These are phyloP conservation scores for Botryotinia narcissicola DNA, from an alignment of 2,329 filamentous ascomycete species.

Conservation along the genomic window DNA sequence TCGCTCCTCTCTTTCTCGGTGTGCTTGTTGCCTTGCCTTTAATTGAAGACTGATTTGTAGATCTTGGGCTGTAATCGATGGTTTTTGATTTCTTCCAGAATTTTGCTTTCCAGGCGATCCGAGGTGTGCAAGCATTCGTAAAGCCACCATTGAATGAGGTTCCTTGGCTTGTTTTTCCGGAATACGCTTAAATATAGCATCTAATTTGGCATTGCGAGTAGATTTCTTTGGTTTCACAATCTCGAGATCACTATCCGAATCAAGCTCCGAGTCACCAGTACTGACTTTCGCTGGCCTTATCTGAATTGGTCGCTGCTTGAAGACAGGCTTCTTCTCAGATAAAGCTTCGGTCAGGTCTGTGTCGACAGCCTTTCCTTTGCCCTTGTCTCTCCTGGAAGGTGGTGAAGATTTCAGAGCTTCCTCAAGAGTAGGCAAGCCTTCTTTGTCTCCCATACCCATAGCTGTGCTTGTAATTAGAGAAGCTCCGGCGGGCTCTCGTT, in stretches of 20 bases:
- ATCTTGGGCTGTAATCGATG: constrained; percentile 65
- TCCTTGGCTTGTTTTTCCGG: constrained; percentile 63
- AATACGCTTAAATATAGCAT: constrained; percentile 67
- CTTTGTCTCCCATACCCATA: constrained; percentile 7
- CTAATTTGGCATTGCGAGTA: constrained; percentile 48
- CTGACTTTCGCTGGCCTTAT: constrained; percentile 43
- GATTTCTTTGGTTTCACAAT: constrained; percentile 38
- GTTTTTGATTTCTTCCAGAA: constrained; percentile 44
- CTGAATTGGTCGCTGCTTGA: constrained; percentile 39
- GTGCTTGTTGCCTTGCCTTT: constrained; percentile 77
- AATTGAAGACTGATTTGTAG: constrained; percentile 66
- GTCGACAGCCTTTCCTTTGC: constrained; percentile 56
- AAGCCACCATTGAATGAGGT: constrained; percentile 59
- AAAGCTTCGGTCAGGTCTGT: constrained; percentile 25
- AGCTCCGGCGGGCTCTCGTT: constrained; percentile 22
- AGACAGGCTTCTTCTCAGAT: constrained; percentile 28
- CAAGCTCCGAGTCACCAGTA: constrained; percentile 40
- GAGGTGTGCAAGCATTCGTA: constrained; percentile 74
- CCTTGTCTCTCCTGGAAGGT: constrained; percentile 48
- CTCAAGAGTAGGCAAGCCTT: constrained; percentile 26
- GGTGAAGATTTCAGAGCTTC: constrained; percentile 28
- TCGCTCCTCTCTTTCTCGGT: constrained; percentile 70
- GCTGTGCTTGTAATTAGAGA: constrained; percentile 9
- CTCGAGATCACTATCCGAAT: constrained; percentile 49
- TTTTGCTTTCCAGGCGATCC: constrained; percentile 58